phyloP scores from a whole-genome alignment of 148 eudicot species.

The Rhododendron ovatum region DNA sequence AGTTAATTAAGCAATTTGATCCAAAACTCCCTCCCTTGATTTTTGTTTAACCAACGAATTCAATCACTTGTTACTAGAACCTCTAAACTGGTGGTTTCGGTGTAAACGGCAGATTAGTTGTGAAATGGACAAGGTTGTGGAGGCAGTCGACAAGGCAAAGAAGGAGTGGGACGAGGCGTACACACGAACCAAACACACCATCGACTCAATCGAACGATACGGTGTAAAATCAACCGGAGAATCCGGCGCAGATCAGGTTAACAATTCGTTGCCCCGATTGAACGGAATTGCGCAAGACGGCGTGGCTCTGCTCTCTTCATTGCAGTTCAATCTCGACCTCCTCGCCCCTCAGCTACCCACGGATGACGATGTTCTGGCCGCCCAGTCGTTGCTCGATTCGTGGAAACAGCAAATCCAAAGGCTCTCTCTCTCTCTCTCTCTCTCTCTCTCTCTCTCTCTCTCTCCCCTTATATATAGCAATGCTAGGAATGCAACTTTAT shows the following conservation, averaged over 20 bases:
- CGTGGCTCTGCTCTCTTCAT: conserved; percentile 49
- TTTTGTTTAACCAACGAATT: too few species aligned
- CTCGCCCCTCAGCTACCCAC: conserved; percentile 80
- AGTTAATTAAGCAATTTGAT: too few species aligned
- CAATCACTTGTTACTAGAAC: too few species aligned
- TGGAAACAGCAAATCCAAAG: conserved; percentile 75
- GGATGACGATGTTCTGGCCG: conserved; percentile 53
- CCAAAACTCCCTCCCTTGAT: too few species aligned
- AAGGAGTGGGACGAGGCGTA: conserved; percentile 70
- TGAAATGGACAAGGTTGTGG: conserved; percentile 56
- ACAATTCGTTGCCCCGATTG: conserved; percentile 67
- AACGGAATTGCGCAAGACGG: conserved; percentile 84
- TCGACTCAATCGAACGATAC: conserved; percentile 64
- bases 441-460: too few species aligned
- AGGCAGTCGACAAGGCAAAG: conserved; percentile 69
- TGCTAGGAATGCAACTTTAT: not conserved
- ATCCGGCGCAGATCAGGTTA: conserved; percentile 26
- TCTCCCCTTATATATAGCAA: not conserved
- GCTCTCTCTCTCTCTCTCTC: conserved; percentile 5
- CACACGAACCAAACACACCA: conserved; percentile 38
- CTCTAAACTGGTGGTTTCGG: too few species aligned
- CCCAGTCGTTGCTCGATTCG: conserved; percentile 55
- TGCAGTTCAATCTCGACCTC: conserved; percentile 74
- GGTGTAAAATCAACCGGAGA: conserved; percentile 34
- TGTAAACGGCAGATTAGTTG: too few species aligned